Conservation (phyloP, 2,329 filamentous ascomycete genomes). For the Botrytis byssoidea region DNA sequence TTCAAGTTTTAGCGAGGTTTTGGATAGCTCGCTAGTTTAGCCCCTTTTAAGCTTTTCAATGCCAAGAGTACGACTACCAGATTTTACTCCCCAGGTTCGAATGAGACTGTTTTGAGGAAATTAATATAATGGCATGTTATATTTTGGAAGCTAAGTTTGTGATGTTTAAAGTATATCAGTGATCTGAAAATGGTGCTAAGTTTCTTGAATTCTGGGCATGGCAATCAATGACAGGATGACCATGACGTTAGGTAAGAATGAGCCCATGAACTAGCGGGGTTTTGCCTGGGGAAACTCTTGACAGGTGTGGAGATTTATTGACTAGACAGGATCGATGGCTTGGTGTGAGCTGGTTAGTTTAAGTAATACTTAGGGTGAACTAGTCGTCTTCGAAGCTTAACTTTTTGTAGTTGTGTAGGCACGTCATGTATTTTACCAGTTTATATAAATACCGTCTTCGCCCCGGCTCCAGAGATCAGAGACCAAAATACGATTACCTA, state of each 20-base stretch:
- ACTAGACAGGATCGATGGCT: not conserved
- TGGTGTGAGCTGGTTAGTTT: not conserved
- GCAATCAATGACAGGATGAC: not conserved
- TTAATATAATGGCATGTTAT: rapidly evolving
- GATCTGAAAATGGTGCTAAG: not conserved
- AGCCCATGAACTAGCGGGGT: too few species aligned
- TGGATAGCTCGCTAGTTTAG: not conserved
- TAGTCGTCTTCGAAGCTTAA: not conserved
- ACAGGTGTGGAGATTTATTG: not conserved
- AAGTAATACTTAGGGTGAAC: not conserved
- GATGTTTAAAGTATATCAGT: not conserved
- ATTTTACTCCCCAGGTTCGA: not conserved
- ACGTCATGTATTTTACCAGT: not conserved
- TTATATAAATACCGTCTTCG: not conserved
- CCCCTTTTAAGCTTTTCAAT: not conserved
- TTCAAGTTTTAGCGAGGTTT: not conserved
- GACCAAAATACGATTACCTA: not conserved
- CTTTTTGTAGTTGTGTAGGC: not conserved
- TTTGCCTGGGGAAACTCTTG: not conserved
- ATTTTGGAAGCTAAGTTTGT: rapidly evolving
- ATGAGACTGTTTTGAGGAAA: not conserved
- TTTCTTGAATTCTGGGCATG: not conserved
- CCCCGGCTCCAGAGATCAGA: not conserved
- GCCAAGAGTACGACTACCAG: not conserved
- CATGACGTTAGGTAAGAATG: not conserved